Conservation (phyloP, 805 yeast species). For the Metschnikowia cubensis region DNA sequence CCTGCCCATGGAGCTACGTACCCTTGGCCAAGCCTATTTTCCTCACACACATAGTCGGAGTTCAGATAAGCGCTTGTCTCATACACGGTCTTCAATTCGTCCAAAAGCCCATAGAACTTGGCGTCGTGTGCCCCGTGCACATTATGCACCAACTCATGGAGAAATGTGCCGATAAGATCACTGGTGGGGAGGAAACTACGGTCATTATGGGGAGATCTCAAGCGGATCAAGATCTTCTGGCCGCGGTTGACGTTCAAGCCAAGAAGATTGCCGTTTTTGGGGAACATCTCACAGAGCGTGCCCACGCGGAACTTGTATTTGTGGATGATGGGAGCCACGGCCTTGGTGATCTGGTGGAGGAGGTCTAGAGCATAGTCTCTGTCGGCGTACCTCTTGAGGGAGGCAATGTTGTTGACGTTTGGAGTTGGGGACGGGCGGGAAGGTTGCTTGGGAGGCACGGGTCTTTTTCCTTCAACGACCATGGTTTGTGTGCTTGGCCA, state of each 20-base stretch:
- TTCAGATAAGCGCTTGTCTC: conserved; percentile 41
- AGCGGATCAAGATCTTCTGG: conserved; percentile 61
- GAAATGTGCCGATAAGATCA: conserved; percentile 72
- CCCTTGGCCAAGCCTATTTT: conserved; percentile 41
- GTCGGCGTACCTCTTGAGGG: conserved; percentile 34
- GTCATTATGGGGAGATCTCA: conserved; percentile 57
- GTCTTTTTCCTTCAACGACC: conserved; percentile 10
- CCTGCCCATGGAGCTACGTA: conserved; percentile 14
- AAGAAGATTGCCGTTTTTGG: conserved; percentile 57
- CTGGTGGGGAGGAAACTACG: conserved; percentile 57
- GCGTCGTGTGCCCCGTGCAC: conserved; percentile 75
- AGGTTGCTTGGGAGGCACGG: conserved; percentile 3
- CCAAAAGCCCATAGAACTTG: conserved; percentile 61
- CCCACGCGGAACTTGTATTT: conserved; percentile 63
- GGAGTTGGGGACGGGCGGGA: conserved; percentile 34
- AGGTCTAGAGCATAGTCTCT: conserved; percentile 42
- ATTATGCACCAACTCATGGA: conserved; percentile 88
- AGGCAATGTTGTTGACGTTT: conserved; percentile 34
- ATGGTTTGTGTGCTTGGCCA: not conserved
- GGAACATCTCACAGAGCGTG: conserved; percentile 74
- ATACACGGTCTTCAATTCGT: conserved; percentile 52
- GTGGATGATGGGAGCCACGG: conserved; percentile 77
- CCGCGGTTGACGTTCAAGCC: conserved; percentile 86
- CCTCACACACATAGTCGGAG: conserved; percentile 49
- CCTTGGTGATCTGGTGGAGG: conserved; percentile 62